Base-by-base conservation (phyloP, 1,284 basidiomycete genomes). In the Sanghuangporus baumii region DNA sequence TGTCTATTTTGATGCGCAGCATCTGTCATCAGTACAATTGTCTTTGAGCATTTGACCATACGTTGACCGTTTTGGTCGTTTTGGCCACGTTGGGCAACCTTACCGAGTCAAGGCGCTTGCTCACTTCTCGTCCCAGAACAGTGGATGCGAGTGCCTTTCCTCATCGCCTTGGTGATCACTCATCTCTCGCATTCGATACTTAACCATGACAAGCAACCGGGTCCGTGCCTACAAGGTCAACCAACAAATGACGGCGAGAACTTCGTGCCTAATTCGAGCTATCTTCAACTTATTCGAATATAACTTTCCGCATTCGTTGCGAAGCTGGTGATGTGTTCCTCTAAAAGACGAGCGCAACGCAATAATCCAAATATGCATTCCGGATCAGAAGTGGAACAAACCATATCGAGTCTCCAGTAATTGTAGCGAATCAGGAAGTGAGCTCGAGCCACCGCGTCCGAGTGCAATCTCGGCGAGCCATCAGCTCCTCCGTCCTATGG, bases 141-240 rank as follows among this genome's bases (percentile, higher is more conserved):
- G 34, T 51, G 57, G 57, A 52, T 20, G 36, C 31, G 47, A n/a
- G 16, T 41, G 34, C 48, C 31, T 9, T 37, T 23, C 20, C n/a
- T 51, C 57, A 51, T 59, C 47, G 34, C 57, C 57, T 59, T 59
- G 57, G 23, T 37, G 36, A 59, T 59, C 48, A 48, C 31, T 11
- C 34, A 38, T 37, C 52, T 34, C 31, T 37, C 36, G 14, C 14
- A 36, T 31, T 37, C 52, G 52, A 41, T 41, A 51, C 8, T 58
- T 18, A 20, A 48, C 12, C n/a, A 20, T 43, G 26, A 48, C 43
- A 26, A 34, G 23, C 43, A 48, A 58, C 40, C 56, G 56, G 41
- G 6, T 36, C 41, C 56, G 56, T 31, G 23, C n/a, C 56, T 43
- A 40, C 46, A 18, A 37, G 48, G 16, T 46, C 43, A 59, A 16